A percentile compares a stretch with the other conserved stretches of the same genome.
Evolutionary conservation across 345 rosid genomes (phyloP).

Genomic region (Kandelia obovata): DNA sequence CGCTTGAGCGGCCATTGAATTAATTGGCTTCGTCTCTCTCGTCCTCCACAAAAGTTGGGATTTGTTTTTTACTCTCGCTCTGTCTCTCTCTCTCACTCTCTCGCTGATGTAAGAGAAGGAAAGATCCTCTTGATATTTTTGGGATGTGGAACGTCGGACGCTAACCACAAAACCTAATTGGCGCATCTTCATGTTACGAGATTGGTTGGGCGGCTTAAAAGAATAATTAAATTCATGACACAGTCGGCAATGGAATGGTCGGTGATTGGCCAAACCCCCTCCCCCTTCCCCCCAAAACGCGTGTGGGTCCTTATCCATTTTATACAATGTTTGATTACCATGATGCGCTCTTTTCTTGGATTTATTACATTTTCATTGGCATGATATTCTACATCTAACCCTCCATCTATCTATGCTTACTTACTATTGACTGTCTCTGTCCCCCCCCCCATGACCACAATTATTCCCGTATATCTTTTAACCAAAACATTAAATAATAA

Average conservation of each 20-base stretch:
- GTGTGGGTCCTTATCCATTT: background rate
- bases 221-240: background rate
- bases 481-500: background rate
- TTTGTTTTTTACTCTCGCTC: conserved; percentile 14
- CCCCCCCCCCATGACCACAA: too few relatives aligned
- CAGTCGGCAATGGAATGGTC: conserved; percentile 8
- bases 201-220: conserved; percentile 19
- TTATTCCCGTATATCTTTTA: too few relatives aligned
- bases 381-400: background rate
- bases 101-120: too few relatives aligned
- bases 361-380: background rate
- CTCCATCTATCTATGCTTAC: too few relatives aligned
- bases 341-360: background rate
- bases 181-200: background rate
- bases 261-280: conserved; percentile 9
- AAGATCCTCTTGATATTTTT: background rate
- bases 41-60: conserved; percentile 12
- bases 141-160: background rate
- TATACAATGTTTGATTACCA: background rate
- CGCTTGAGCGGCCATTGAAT: too few relatives aligned
- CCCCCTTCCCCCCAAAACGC: background rate
- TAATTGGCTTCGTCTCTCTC: background rate
- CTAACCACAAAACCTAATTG: background rate
- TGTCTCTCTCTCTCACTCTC: too few relatives aligned
- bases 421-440: too few relatives aligned